Conservation (phyloP, 345 rosid species). For the Hirschfeldia incana region DNA sequence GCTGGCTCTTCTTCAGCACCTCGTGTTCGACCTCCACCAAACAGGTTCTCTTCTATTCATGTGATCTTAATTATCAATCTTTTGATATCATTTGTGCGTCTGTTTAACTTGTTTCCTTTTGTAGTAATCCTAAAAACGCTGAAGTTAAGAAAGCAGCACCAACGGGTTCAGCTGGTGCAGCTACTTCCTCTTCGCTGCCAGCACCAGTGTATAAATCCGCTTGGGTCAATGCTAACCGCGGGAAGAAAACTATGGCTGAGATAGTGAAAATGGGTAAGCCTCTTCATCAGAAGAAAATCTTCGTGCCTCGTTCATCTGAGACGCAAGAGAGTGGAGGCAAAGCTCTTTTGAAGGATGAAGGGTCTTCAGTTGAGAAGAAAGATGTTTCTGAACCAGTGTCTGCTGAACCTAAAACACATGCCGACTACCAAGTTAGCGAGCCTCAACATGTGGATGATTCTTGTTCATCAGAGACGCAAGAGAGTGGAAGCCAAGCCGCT, state of each 20-base stretch:
- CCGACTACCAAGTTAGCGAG: constrained; percentile 48
- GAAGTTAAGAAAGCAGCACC: constrained; percentile 46
- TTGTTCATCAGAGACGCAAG: constrained; percentile 21
- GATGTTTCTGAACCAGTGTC: constrained; percentile 42
- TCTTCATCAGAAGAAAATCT: too few species aligned
- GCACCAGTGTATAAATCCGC: constrained; percentile 62
- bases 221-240: constrained; percentile 60
- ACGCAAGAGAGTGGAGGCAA: constrained; percentile 22
- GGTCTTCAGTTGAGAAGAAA: constrained; percentile 57
- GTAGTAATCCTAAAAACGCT: constrained; percentile 53
- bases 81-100: neutral
- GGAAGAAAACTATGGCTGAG: constrained; percentile 91
- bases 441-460: constrained; percentile 56
- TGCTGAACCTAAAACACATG: constrained; percentile 48
- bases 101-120: constrained; percentile 16
- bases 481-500: constrained; percentile 25
- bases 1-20: constrained; percentile 46
- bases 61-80: neutral
- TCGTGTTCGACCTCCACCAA: constrained; percentile 38
- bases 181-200: constrained; percentile 45
- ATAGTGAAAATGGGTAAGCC: constrained; percentile 91
- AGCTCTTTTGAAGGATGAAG: constrained; percentile 48
- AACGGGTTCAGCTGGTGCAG: constrained; percentile 44
- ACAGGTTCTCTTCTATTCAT: constrained; percentile 45
- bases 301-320: constrained; percentile 16